Percentiles rank a stretch among this genome's conserved stretches.
Conservation (phyloP, 768 basidiomycete species). For the Boletus barrowsii region DNA sequence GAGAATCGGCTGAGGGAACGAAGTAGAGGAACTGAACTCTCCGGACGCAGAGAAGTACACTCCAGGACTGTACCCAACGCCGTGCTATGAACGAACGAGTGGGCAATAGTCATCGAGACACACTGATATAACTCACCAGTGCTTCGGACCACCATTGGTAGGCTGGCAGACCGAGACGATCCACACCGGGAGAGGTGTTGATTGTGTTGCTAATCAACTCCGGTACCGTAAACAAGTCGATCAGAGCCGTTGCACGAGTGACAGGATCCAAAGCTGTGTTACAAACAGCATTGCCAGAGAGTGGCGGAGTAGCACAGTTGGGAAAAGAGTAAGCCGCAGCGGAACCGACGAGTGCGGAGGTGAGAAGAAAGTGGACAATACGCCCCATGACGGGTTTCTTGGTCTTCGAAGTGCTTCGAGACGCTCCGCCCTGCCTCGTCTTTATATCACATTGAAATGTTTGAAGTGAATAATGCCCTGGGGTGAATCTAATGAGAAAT, state of each 20-base stretch:
- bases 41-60: conserved; percentile 48
- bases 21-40: conserved; percentile 55
- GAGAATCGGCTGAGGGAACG: conserved; percentile 55
- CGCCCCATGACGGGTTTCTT: not conserved
- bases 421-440: no score
- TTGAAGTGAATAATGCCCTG: no score
- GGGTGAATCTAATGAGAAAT: no score
- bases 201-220: conserved; percentile 53
- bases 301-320: conserved; percentile 45
- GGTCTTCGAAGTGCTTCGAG: no score
- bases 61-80: conserved; percentile 52
- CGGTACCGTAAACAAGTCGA: conserved; percentile 46
- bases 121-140: conserved; percentile 35
- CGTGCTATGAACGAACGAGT: conserved; percentile 39
- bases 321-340: conserved; percentile 39
- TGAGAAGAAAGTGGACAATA: not conserved
- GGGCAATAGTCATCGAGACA: not conserved
- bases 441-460: no score
- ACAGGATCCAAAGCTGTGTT: conserved; percentile 42
- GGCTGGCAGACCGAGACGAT: conserved; percentile 47
- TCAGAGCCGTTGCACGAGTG: conserved; percentile 48
- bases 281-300: conserved; percentile 47
- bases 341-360: conserved; percentile 1
- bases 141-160: conserved; percentile 66
- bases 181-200: conserved; percentile 21